Conservation (phyloP, 495 filamentous ascomycete genomes). For the Bacidia gigantensis region DNA sequence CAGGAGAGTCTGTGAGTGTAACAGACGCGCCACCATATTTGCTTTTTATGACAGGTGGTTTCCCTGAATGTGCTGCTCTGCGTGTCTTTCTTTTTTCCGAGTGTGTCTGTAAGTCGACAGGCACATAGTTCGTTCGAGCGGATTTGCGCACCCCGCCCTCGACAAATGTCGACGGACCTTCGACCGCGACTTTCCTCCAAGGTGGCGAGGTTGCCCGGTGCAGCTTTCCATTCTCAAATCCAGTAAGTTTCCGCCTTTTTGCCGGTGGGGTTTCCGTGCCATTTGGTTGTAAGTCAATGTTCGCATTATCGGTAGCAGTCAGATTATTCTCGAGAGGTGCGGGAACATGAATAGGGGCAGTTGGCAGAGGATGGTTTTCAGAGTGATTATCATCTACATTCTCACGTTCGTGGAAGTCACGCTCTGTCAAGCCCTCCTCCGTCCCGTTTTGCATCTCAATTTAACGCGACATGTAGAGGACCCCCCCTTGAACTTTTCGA, state of each 20-base stretch:
- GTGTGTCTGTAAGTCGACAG: conserved; percentile 52
- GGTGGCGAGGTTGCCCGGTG: conserved; percentile 60
- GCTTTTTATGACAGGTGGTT: conserved; percentile 15
- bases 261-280: conserved; percentile 39
- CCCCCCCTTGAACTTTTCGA: conserved; percentile 56
- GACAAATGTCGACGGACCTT: conserved; percentile 75
- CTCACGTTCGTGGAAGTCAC: conserved; percentile 30
- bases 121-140: conserved; percentile 61
- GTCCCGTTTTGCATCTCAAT: conserved; percentile 48
- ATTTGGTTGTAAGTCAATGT: conserved; percentile 2
- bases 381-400: conserved; percentile 12
- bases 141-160: conserved; percentile 78
- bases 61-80: conserved; percentile 22
- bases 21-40: conserved; percentile 15
- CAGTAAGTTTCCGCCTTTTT: conserved; percentile 60
- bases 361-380: conserved; percentile 18
- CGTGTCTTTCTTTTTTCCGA: conserved; percentile 50
- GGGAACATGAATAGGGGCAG: conserved; percentile 15
- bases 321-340: conserved; percentile 5
- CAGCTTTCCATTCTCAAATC: conserved; percentile 30
- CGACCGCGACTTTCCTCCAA: conserved; percentile 79
- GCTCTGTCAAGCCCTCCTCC: conserved; percentile 31
- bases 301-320: background rate
- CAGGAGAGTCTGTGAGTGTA: background rate
- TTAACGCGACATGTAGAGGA: conserved; percentile 33